Evolutionary conservation across 1,284 basidiomycete genomes (phyloP).

Genomic region (Sanguinoderma infundibulare): DNA sequence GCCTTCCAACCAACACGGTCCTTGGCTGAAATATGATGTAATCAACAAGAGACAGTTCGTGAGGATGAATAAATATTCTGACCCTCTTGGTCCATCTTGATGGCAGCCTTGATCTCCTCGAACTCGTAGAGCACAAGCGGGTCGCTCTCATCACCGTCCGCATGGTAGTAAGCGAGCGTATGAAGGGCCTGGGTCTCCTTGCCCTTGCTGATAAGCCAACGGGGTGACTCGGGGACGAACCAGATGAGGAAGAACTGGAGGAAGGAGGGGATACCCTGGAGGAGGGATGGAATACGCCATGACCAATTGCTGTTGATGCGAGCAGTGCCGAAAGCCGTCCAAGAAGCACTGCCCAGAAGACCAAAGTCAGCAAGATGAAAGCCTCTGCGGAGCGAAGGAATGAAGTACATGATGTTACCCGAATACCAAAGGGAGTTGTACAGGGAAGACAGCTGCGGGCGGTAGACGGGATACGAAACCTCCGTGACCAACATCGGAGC

Average conservation of each 20-base stretch:
- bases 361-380: constrained; percentile 14
- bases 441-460: constrained; percentile 69
- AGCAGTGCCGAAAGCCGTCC: constrained; percentile 78
- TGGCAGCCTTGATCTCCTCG: constrained; percentile 77
- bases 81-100: constrained; percentile 62
- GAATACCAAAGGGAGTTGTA: constrained; percentile 87
- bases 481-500: constrained; percentile 81
- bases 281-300: constrained; percentile 74
- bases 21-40: constrained; percentile 17
- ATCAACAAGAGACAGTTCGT: neutral
- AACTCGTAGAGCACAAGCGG: constrained; percentile 75
- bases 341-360: constrained; percentile 58
- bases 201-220: constrained; percentile 72
- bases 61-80: constrained; percentile 1
- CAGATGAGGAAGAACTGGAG: constrained; percentile 63
- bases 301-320: constrained; percentile 67
- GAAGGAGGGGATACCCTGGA: constrained; percentile 68
- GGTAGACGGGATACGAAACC: constrained; percentile 77
- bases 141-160: constrained; percentile 70
- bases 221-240: constrained; percentile 73
- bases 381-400: neutral
- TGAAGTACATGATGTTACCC: constrained; percentile 67
- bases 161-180: constrained; percentile 75
- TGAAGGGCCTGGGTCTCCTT: constrained; percentile 62
- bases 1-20: constrained; percentile 63